phyloP scores from a whole-genome alignment of 345 rosid genomes.

The Linum trigynum region DNA sequence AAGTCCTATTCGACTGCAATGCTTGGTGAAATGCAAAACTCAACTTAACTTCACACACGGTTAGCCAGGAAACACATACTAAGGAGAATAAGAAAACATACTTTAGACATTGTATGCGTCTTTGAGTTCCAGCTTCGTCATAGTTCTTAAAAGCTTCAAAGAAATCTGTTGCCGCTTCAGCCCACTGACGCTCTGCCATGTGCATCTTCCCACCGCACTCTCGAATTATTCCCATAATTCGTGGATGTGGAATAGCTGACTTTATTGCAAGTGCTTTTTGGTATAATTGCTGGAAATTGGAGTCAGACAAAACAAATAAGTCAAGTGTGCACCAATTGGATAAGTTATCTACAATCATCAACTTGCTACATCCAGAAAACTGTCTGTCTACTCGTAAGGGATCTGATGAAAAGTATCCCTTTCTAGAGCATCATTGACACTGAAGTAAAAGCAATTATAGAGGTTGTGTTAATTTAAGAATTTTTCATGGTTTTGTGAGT shows the following conservation, averaged over 20 bases:
- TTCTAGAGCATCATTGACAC: too few relatives aligned
- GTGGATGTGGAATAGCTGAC: conserved; percentile 99
- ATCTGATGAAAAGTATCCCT: too few relatives aligned
- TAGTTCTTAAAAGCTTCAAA: conserved; percentile 99
- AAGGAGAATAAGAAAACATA: conserved; percentile 29
- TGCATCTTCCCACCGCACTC: conserved; percentile 99
- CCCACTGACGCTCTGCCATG: conserved; percentile 99
- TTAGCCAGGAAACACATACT: too few relatives aligned
- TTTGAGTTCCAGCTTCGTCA: conserved; percentile 99
- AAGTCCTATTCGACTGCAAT: too few relatives aligned
- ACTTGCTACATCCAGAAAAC: too few relatives aligned
- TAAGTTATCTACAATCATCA: too few relatives aligned
- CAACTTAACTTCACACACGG: too few relatives aligned
- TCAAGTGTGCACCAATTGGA: neutral
- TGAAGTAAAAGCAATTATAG: too few relatives aligned
- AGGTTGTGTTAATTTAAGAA: too few relatives aligned
- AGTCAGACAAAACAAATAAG: neutral
- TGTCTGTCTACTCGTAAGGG: too few relatives aligned
- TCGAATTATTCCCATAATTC: conserved; percentile 98
- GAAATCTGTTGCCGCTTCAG: conserved; percentile 97
- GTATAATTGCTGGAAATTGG: conserved; percentile 70
- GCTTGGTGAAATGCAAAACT: neutral
- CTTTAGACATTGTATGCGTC: conserved; percentile 98
- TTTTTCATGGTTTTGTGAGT: too few relatives aligned
- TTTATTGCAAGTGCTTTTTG: conserved; percentile 96